Evolutionary conservation across 352 stramenopile genomes (phyloP).

Genomic region (Phytopythium sindhum): DNA sequence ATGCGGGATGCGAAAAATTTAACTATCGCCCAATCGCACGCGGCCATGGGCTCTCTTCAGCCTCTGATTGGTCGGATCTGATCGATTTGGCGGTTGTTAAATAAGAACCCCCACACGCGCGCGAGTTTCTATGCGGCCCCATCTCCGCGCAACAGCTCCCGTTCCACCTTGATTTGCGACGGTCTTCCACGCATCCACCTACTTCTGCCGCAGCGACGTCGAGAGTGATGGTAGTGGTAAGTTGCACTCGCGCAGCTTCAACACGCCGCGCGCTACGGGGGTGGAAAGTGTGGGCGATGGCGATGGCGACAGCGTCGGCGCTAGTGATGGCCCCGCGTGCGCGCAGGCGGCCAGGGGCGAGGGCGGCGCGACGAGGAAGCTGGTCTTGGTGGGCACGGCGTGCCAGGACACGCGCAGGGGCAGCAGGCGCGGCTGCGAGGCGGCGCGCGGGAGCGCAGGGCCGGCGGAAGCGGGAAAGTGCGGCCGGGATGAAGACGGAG

Average conservation of each 20-base stretch:
- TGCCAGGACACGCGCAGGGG: constrained; percentile 12
- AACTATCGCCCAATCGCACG: neutral
- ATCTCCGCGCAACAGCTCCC: neutral
- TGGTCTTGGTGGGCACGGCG: neutral
- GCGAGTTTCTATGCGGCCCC: too few species aligned
- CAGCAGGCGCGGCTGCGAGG: constrained; percentile 46
- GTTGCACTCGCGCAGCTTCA: constrained; percentile 18
- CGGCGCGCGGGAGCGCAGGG: constrained; percentile 14
- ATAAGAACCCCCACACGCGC: neutral
- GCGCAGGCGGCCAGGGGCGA: neutral
- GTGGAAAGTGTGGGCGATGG: neutral
- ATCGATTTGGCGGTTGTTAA: neutral
- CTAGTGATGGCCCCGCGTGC: neutral
- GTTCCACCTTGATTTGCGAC: neutral
- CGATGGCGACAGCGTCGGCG: neutral
- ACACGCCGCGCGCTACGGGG: neutral
- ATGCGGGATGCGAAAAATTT: constrained; percentile 2
- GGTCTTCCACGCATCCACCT: neutral
- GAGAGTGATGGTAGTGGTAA: constrained; percentile 31
- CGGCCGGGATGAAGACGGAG: neutral
- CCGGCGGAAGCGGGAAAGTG: neutral
- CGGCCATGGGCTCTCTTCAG: neutral
- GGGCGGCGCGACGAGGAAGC: neutral
- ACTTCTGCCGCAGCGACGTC: neutral
- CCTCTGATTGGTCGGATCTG: neutral